These are phyloP conservation scores for Cryptococcus deneoformans DNA, from an alignment of 1,284 basidiomycete species.

Conservation along the genomic window DNA sequence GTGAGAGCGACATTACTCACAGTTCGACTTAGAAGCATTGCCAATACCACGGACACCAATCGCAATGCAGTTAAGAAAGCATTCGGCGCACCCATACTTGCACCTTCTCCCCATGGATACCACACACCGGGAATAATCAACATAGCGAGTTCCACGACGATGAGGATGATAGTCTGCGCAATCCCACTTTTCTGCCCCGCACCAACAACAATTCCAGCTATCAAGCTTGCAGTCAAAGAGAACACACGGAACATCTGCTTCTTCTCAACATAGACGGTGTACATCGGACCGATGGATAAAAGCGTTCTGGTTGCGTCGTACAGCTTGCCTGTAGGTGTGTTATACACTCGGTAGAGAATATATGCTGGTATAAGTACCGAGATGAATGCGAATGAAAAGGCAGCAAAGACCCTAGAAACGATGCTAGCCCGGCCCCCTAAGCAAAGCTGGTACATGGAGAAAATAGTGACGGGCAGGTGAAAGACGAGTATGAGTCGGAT, in stretches of 20 bases:
- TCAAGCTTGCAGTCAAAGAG: conserved; percentile 75
- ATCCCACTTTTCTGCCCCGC: conserved; percentile 86
- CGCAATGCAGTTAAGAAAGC: conserved; percentile 87
- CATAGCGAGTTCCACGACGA: conserved; percentile 76
- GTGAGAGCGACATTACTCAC: conserved; percentile 56
- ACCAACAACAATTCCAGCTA: conserved; percentile 77
- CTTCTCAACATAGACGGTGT: conserved; percentile 90
- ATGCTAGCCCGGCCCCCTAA: conserved; percentile 56
- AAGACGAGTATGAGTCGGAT: conserved; percentile 85
- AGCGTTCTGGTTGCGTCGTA: conserved; percentile 92
- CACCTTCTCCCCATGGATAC: conserved; percentile 94
- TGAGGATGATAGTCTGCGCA: conserved; percentile 82
- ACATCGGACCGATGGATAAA: conserved; percentile 87
- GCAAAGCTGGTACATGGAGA: conserved; percentile 82
- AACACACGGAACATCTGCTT: conserved; percentile 84
- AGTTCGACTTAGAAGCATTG: conserved; percentile 81
- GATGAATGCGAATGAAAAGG: conserved; percentile 63
- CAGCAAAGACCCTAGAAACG: conserved; percentile 46
- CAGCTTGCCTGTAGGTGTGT: conserved; percentile 80
- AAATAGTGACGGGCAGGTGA: conserved; percentile 89
- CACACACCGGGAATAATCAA: conserved; percentile 85
- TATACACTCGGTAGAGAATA: conserved; percentile 69
- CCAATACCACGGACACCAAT: conserved; percentile 81
- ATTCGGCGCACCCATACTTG: conserved; percentile 90
- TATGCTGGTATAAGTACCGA: conserved; percentile 73